Conservation (phyloP, 257 asterid species). For the Marsdenia floribunda region DNA sequence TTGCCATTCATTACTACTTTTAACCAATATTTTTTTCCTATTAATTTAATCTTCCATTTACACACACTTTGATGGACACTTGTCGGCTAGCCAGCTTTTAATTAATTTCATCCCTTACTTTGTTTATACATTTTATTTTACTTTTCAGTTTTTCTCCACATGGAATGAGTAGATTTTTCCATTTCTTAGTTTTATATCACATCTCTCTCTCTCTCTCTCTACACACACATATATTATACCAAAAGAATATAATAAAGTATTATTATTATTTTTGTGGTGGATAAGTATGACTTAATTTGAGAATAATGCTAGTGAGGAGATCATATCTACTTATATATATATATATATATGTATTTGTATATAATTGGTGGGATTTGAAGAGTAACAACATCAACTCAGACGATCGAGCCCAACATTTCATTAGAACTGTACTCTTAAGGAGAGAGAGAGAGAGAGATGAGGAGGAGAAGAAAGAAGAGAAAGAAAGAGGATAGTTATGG, state of each 20-base stretch:
- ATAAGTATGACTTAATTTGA: slow-evolving; percentile 29
- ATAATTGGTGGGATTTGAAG: slow-evolving; percentile 13
- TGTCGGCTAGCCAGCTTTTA: slow-evolving; percentile 14
- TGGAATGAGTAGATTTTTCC: slow-evolving; percentile 27
- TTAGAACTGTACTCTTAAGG: neutral
- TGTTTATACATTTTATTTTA: neutral
- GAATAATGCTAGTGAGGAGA: slow-evolving; percentile 26
- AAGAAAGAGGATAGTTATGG: slow-evolving; percentile 28
- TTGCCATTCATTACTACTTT: slow-evolving; percentile 9
- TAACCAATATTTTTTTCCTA: slow-evolving; percentile 9
- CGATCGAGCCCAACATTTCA: neutral
- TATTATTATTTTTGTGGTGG: slow-evolving; percentile 23
- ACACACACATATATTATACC: neutral
- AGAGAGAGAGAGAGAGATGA: neutral
- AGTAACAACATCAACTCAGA: neutral
- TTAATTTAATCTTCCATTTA: slow-evolving; percentile 8
- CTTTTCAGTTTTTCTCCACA: slow-evolving; percentile 23
- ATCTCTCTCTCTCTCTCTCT: too few relatives aligned
- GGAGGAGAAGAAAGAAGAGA: slow-evolving; percentile 29
- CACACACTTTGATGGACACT: slow-evolving; percentile 15
- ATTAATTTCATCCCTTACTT: slow-evolving; percentile 1
- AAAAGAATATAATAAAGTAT: slow-evolving; percentile 18
- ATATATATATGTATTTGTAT: neutral
- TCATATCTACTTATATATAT: slow-evolving; percentile 7
- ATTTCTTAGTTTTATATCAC: slow-evolving; percentile 7